Conservation (phyloP, 331 rosid species). For the Malus hybrid region DNA sequence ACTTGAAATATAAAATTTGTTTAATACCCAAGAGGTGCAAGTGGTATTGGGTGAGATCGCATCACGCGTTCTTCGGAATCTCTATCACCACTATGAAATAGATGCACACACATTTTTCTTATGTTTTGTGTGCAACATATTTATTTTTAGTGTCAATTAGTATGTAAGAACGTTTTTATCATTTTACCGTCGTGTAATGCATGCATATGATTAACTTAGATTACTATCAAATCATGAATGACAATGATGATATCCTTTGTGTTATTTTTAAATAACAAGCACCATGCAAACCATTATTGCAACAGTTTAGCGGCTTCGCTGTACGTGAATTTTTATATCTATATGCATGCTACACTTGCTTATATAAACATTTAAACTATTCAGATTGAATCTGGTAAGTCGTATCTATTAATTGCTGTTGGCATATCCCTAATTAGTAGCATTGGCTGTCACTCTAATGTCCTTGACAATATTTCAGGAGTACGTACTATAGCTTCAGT, state of each 20-base stretch:
- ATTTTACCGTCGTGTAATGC: neutral
- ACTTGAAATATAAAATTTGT: neutral
- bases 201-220: neutral
- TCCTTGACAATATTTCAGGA: neutral
- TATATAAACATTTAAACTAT: neutral
- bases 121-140: neutral
- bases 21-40: neutral
- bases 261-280: too few relatives aligned
- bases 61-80: neutral
- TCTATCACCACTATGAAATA: neutral
- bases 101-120: neutral
- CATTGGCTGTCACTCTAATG: neutral
- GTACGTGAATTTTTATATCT: too few relatives aligned
- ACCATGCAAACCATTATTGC: too few relatives aligned
- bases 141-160: neutral
- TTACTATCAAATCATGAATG: neutral
- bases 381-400: neutral
- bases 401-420: neutral
- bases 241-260: neutral
- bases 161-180: neutral
- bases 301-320: too few relatives aligned
- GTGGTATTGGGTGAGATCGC: neutral
- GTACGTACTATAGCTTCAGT: neutral
- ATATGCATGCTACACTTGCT: neutral
- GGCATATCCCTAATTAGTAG: neutral